These are phyloP conservation scores for Spiromastix sp. DNA, from an alignment of 2,329 filamentous ascomycete genomes.

Conservation along the genomic window DNA sequence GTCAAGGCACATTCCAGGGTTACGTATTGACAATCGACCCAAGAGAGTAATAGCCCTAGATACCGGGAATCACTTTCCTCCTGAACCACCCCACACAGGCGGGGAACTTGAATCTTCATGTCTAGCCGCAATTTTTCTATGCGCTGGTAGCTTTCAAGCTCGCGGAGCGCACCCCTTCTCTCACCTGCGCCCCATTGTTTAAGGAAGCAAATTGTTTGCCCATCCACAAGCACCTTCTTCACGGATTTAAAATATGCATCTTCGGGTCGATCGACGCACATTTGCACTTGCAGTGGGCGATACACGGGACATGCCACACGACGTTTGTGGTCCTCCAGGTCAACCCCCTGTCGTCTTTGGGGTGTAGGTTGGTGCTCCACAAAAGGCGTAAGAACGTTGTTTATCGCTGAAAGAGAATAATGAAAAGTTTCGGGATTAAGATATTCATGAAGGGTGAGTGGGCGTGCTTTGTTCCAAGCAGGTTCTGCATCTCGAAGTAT, in stretches of 20 bases:
- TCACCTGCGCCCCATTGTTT: constrained; percentile 5
- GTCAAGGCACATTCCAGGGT: constrained; percentile 2
- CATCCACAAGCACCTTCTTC: constrained; percentile 6
- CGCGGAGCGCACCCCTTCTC: constrained; percentile 4
- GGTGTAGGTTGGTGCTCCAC: neutral
- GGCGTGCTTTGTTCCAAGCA: neutral
- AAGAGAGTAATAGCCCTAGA: constrained; percentile 6
- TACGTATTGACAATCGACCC: constrained; percentile 1
- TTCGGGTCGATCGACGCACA: constrained; percentile 2
- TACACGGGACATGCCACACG: neutral
- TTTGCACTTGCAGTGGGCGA: constrained; percentile 5
- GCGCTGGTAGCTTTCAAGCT: constrained; percentile 7
- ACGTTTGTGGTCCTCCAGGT: constrained; percentile 6
- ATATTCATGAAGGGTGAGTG: constrained; percentile 5
- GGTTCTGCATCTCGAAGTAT: constrained; percentile 3
- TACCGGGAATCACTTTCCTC: constrained; percentile 3
- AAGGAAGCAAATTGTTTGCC: constrained; percentile 5
- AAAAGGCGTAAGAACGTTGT: neutral
- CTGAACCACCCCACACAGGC: constrained; percentile 5
- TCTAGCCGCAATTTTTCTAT: constrained; percentile 3
- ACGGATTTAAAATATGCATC: neutral
- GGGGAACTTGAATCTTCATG: constrained; percentile 3
- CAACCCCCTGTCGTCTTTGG: constrained; percentile 3
- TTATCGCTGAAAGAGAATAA: constrained; percentile 1
- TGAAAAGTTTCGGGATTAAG: constrained; percentile 2